phyloP scores from a whole-genome alignment of 441 rosid genomes.

The Cnidoscolus chayamansa region DNA sequence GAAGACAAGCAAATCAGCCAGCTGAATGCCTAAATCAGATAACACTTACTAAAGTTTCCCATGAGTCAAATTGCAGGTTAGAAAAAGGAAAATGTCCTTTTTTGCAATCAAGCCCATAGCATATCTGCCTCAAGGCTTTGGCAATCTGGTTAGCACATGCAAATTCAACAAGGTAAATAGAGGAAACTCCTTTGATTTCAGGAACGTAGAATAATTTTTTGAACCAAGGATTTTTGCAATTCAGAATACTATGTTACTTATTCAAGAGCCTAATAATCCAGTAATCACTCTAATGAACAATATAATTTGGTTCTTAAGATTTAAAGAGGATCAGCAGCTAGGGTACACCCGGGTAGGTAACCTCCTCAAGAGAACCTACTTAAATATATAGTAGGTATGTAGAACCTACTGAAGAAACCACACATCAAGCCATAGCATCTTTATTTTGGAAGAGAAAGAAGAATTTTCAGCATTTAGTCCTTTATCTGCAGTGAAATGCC shows the following conservation, averaged over 20 bases:
- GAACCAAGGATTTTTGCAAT: neutral
- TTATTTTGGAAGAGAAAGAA: neutral
- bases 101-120: neutral
- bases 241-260: neutral
- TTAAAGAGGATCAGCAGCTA: neutral
- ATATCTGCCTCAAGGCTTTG: neutral
- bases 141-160: neutral
- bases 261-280: neutral
- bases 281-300: neutral
- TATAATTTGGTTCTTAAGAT: neutral
- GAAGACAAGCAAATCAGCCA: conserved; percentile 25
- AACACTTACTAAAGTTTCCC: neutral
- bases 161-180: neutral
- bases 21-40: too few species aligned
- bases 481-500: neutral
- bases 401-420: neutral
- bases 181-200: neutral
- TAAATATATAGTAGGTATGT: neutral
- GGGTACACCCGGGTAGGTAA: neutral
- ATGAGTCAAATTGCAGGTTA: neutral
- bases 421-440: too few species aligned
- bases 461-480: neutral
- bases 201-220: neutral
- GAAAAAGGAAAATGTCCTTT: neutral
- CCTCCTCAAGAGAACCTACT: neutral